phyloP scores from a whole-genome alignment of 768 basidiomycete species.

The Suillus alpinus region DNA sequence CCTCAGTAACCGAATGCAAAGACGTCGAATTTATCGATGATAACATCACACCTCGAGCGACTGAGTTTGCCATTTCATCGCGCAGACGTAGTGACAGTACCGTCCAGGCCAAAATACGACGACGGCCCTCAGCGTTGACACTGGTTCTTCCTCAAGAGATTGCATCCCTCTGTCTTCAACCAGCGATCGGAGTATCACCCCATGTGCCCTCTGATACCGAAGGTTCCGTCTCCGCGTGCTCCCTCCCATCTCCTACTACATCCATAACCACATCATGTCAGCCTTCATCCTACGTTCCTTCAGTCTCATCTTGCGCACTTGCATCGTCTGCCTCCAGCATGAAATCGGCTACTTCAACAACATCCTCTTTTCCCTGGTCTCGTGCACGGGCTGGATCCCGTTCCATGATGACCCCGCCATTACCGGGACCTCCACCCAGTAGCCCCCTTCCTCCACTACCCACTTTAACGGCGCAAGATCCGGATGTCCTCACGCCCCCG shows the following conservation, averaged over 20 bases:
- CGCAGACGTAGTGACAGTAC: background rate
- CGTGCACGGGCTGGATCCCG: slow-evolving; percentile 25
- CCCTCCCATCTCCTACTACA: slow-evolving; percentile 14
- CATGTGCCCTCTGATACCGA: slow-evolving; percentile 23
- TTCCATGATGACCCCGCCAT: slow-evolving; percentile 23
- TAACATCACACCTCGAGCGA: slow-evolving; percentile 25
- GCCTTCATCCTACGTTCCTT: slow-evolving; percentile 5
- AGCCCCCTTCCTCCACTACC: slow-evolving; percentile 30
- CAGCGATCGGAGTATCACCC: slow-evolving; percentile 19
- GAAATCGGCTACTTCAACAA: slow-evolving; percentile 6
- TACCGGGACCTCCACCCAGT: slow-evolving; percentile 25
- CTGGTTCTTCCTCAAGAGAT: slow-evolving; percentile 12
- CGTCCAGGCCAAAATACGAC: slow-evolving; percentile 3
- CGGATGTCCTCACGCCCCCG: background rate
- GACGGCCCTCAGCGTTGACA: slow-evolving; percentile 13
- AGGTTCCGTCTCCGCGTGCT: slow-evolving; percentile 6
- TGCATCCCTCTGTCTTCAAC: slow-evolving; percentile 10
- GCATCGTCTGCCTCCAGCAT: slow-evolving; percentile 4
- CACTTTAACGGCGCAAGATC: background rate
- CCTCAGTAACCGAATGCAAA: slow-evolving; percentile 7
- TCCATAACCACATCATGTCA: slow-evolving; percentile 2
- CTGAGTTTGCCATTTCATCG: slow-evolving; percentile 11
- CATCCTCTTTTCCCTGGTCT: slow-evolving; percentile 15
- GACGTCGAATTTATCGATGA: slow-evolving; percentile 14
- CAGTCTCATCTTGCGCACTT: background rate